Evolutionary conservation across 73 alveolate genomes (phyloP).

Genomic region (Diophrys sp.): DNA sequence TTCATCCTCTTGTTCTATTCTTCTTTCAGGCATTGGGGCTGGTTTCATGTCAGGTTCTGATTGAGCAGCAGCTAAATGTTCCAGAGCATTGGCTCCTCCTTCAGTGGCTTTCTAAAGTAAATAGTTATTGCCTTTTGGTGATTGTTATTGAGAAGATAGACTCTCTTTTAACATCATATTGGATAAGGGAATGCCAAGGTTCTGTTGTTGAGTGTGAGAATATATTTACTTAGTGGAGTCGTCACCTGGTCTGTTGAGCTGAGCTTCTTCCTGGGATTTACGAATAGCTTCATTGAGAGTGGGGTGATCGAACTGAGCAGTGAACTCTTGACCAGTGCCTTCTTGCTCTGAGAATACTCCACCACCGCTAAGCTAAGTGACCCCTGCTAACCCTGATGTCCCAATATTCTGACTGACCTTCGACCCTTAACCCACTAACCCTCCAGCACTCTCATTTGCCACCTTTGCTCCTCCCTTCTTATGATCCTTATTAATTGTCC

Average conservation of each 20-base stretch:
- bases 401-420: no score
- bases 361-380: no score
- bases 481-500: constrained; percentile 37
- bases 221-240: no score
- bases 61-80: neutral
- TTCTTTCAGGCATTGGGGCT: neutral
- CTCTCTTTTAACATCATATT: constrained; percentile 59
- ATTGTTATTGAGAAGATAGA: constrained; percentile 20
- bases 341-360: no score
- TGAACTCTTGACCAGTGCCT: neutral
- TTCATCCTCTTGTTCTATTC: neutral
- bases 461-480: constrained; percentile 8
- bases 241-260: no score
- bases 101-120: neutral
- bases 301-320: neutral
- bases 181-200: constrained; percentile 18
- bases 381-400: no score
- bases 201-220: no score
- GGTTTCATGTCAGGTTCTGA: neutral
- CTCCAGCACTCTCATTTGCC: no score
- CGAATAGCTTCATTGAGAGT: neutral
- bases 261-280: neutral
- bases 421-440: no score
- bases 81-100: neutral
- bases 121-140: constrained; percentile 13